Conservation (phyloP, 768 basidiomycete species). For the Lactarius tabidus region DNA sequence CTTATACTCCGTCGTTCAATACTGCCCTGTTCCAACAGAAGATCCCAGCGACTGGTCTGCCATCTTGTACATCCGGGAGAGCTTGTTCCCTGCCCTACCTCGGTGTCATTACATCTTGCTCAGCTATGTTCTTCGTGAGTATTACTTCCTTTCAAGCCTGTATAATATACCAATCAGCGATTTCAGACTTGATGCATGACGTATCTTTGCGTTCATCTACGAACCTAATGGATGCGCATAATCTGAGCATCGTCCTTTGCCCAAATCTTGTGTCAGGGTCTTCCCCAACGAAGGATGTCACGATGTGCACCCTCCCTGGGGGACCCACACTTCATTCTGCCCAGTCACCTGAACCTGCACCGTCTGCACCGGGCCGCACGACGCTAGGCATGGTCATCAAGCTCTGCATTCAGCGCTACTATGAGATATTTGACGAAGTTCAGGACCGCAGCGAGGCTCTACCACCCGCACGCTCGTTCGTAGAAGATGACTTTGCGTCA, state of each 20-base stretch:
- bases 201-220: slow-evolving; percentile 60
- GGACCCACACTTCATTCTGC: slow-evolving; percentile 39
- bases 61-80: slow-evolving; percentile 64
- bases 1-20: slow-evolving; percentile 58
- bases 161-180: not conserved
- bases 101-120: slow-evolving; percentile 72
- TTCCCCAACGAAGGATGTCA: slow-evolving; percentile 65
- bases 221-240: slow-evolving; percentile 81
- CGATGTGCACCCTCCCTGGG: slow-evolving; percentile 63
- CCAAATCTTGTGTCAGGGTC: slow-evolving; percentile 75
- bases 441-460: slow-evolving; percentile 63
- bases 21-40: slow-evolving; percentile 57
- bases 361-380: slow-evolving; percentile 44
- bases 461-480: slow-evolving; percentile 27
- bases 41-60: slow-evolving; percentile 54
- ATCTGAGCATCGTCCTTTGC: slow-evolving; percentile 72
- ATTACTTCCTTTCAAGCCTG: not conserved
- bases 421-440: slow-evolving; percentile 83
- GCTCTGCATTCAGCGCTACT: slow-evolving; percentile 77
- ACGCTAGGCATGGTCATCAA: slow-evolving; percentile 71
- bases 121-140: slow-evolving; percentile 45
- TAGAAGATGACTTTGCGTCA: slow-evolving; percentile 13
- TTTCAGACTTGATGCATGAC: slow-evolving; percentile 72
- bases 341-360: slow-evolving; percentile 27
- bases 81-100: slow-evolving; percentile 60